Evolutionary conservation across 2,329 filamentous ascomycete species (phyloP), one percentile per base, ranked within the genome.

Genomic region (Penicillium sp.): DNA sequence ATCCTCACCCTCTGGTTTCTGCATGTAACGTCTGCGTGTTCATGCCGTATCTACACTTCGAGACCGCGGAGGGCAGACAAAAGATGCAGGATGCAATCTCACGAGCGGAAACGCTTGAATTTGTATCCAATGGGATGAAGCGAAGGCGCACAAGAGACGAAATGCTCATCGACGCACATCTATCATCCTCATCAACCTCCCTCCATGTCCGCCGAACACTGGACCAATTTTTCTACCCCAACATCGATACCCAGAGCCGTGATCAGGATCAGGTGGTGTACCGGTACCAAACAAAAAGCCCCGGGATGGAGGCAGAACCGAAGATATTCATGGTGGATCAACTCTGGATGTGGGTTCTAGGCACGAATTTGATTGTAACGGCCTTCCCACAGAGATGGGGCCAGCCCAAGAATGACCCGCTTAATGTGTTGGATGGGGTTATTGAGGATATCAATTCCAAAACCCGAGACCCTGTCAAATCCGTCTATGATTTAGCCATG

Each of bases 321-420:
- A 86, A 86, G 58, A 80, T 87, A 3, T 86, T 86, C 67, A 87
- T 87, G 85, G 85, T 88, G 0, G 85, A 88, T 66, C 85, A 88
- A 62, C 73, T 89, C 2, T 88, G 85, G 85, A 80, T 88, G 66
- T 87, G 84, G 82, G 77, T 86, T 3, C 65, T 88, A 1, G 73
- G 71, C 74, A 81, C 56, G 76, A 84, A 86, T 55, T 71, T 87
- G 16, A 79, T 88, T 18, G 78, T 88, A 14, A 75, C 72, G 7
- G 71, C 71, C 20, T 74, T 74, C 37, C 67, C 73, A 1, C 72
- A 74, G 35, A 69, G 73, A 37, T 75, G 72, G 73, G 71, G 74
- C 32, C 83, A 86, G 65, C 83, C 83, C 0, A 81, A 81, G 50
- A 83, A 85, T 50, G 84, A 87, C 54, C 83, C 83, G 1, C 70